phyloP scores from a whole-genome alignment of 306 rosid species.

The Dryas drummondii region DNA sequence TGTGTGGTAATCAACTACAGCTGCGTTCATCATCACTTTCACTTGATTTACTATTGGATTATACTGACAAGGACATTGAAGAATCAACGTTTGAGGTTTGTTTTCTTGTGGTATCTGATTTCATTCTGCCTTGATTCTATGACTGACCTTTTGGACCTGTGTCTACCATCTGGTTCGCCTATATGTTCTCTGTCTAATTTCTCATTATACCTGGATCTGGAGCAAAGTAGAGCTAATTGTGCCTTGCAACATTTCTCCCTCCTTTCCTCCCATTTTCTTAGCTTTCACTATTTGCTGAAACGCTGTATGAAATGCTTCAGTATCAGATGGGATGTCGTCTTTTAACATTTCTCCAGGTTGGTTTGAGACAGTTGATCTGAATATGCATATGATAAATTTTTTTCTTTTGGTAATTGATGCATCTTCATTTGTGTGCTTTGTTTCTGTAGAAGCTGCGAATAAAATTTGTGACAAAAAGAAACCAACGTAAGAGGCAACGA shows the following conservation, averaged over 20 bases:
- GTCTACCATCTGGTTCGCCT: not conserved
- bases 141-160: not conserved
- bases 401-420: slow-evolving; percentile 14
- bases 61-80: slow-evolving; percentile 85
- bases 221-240: slow-evolving; percentile 5
- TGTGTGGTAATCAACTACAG: slow-evolving; percentile 43
- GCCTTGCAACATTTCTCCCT: slow-evolving; percentile 9
- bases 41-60: slow-evolving; percentile 81
- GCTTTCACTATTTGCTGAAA: slow-evolving; percentile 91
- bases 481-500: slow-evolving; percentile 80
- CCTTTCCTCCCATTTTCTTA: slow-evolving; percentile 31
- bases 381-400: slow-evolving; percentile 1
- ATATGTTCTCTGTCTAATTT: not conserved
- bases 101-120: slow-evolving; percentile 15
- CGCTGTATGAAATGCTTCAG: slow-evolving; percentile 97
- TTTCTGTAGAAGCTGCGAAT: slow-evolving; percentile 60
- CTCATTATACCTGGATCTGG: not conserved
- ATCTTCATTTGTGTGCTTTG: slow-evolving; percentile 6
- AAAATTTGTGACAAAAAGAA: slow-evolving; percentile 70
- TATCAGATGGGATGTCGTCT: slow-evolving; percentile 88
- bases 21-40: slow-evolving; percentile 74
- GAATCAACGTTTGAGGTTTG: slow-evolving; percentile 93
- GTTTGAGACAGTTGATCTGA: slow-evolving; percentile 24
- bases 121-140: not conserved
- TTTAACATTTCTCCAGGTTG: slow-evolving; percentile 85